phyloP scores from a whole-genome alignment of 371 early-diverging fungal species.

The Phascolomyces articulosus region DNA sequence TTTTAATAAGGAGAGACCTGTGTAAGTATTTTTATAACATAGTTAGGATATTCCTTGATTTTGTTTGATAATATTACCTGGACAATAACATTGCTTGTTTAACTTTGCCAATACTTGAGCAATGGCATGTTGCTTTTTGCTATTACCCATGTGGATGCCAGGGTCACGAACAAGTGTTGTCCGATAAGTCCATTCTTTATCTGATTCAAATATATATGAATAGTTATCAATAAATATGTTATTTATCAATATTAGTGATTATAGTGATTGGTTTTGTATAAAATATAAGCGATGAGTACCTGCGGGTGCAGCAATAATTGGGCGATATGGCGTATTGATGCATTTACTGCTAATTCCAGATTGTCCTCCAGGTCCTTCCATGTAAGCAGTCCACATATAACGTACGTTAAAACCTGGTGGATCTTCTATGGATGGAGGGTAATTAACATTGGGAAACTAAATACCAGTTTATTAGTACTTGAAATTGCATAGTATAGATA shows the following conservation, averaged over 20 bases:
- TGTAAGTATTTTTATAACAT: no score
- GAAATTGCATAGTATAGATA: no score
- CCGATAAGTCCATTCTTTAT: conserved; percentile 24
- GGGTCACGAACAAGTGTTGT: conserved; percentile 18
- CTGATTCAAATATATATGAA: not conserved
- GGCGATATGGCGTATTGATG: conserved; percentile 22
- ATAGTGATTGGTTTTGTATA: no score
- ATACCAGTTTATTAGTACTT: not conserved
- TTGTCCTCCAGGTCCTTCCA: conserved; percentile 40
- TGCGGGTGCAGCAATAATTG: conserved; percentile 29
- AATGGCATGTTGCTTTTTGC: conserved; percentile 20
- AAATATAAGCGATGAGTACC: not conserved
- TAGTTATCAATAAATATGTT: not conserved
- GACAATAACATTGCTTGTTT: conserved; percentile 28
- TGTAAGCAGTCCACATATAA: conserved; percentile 50
- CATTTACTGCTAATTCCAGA: conserved; percentile 29
- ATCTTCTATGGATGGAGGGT: conserved; percentile 34
- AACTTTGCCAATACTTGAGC: conserved; percentile 26
- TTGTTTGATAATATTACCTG: no score
- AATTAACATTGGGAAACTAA: conserved; percentile 44
- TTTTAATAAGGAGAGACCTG: no score
- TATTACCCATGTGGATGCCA: no score
- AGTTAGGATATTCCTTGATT: no score
- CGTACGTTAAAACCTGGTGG: conserved; percentile 33
- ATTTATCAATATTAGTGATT: no score